phyloP scores from a whole-genome alignment of 495 filamentous ascomycete genomes.

The Friedmanniomyces simplex region DNA sequence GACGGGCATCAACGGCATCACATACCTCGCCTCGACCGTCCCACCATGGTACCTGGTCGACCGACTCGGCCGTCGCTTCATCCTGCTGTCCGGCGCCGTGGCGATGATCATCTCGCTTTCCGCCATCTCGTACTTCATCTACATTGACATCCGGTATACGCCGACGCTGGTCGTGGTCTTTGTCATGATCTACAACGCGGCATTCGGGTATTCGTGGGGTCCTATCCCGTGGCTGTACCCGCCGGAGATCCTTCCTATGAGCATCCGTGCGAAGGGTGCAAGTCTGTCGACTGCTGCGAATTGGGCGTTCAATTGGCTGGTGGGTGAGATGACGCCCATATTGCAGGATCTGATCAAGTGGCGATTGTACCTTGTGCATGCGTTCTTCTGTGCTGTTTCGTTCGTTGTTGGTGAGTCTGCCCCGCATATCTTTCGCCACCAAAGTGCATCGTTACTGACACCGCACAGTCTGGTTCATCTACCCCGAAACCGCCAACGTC shows the following conservation, averaged over 20 bases:
- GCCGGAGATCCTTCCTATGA: constrained; percentile 91
- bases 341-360: constrained; percentile 83
- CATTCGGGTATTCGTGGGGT: constrained; percentile 96
- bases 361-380: constrained; percentile 89
- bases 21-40: constrained; percentile 80
- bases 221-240: constrained; percentile 98
- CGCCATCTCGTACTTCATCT: constrained; percentile 89
- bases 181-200: constrained; percentile 97
- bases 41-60: constrained; percentile 98
- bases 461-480: constrained; percentile 78
- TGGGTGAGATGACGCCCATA: constrained; percentile 87
- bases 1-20: constrained; percentile 93
- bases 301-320: constrained; percentile 98
- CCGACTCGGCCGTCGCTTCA: constrained; percentile 78
- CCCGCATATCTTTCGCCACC: not conserved
- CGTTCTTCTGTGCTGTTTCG: constrained; percentile 92
- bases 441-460: constrained; percentile 17
- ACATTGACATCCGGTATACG: constrained; percentile 66
- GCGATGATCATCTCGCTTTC: constrained; percentile 86
- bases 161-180: constrained; percentile 79
- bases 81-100: constrained; percentile 81
- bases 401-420: constrained; percentile 84
- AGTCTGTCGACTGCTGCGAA: constrained; percentile 94
- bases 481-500: constrained; percentile 91
- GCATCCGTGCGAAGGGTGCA: constrained; percentile 94